These are phyloP conservation scores for Stephania yunnanensis DNA, from an alignment of 164 flowering plant genomes.

Conservation along the genomic window DNA sequence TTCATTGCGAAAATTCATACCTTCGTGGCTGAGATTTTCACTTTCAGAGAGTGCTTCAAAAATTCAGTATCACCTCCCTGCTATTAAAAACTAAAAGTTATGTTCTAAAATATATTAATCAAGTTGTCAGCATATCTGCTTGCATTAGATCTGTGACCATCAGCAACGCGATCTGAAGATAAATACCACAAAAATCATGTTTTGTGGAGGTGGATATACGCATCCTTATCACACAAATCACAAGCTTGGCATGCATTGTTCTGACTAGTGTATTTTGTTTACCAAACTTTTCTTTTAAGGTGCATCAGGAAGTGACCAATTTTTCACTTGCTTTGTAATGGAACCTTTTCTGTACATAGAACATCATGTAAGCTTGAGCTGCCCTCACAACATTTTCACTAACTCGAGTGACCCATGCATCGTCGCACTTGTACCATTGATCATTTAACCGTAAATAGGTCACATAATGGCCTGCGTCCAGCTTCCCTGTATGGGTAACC, in stretches of 20 bases:
- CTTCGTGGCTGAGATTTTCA: conserved; percentile 22
- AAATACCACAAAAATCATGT: conserved; percentile 12
- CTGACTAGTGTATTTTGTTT: background rate
- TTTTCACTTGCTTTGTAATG: conserved; percentile 60
- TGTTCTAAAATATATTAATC: background rate
- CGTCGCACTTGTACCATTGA: conserved; percentile 93
- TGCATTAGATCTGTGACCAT: conserved; percentile 9
- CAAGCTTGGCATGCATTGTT: conserved; percentile 7
- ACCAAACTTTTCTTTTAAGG: conserved; percentile 1
- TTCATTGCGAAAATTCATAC: conserved; percentile 20
- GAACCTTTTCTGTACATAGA: conserved; percentile 73
- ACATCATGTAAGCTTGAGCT: conserved; percentile 82
- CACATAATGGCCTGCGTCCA: conserved; percentile 85
- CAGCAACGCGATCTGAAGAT: conserved; percentile 12
- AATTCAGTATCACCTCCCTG: conserved; percentile 29
- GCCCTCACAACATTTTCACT: conserved; percentile 67
- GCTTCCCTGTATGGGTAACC: conserved; percentile 71
- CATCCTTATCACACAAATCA: background rate
- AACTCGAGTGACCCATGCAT: conserved; percentile 82
- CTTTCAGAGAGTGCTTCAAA: conserved; percentile 29
- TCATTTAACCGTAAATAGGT: conserved; percentile 62
- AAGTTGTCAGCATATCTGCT: conserved; percentile 13
- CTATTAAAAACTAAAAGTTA: conserved; percentile 13
- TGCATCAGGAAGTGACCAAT: conserved; percentile 20
- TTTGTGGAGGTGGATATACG: background rate